phyloP scores from a whole-genome alignment of 2,329 filamentous ascomycete genomes.

The Karstenula rhodostoma region DNA sequence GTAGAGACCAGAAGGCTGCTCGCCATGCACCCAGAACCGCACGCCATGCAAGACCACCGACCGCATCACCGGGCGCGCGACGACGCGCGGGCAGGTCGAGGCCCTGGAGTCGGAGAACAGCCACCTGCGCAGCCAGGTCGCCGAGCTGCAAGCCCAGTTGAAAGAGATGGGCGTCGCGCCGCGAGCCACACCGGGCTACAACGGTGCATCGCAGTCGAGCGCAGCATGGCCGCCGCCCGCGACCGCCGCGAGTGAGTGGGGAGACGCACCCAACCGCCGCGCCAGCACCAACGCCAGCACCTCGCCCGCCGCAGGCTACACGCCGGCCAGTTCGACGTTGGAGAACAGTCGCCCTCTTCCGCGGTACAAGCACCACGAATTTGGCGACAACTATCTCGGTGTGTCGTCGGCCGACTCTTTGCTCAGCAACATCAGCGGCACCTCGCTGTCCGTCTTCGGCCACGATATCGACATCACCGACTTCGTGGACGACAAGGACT shows the following conservation, averaged over 20 bases:
- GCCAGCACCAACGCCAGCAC: slow-evolving; percentile 24
- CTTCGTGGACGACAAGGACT: slow-evolving; percentile 73
- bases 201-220: slow-evolving; percentile 35
- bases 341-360: slow-evolving; percentile 47
- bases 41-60: slow-evolving; percentile 86
- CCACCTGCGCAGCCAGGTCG: slow-evolving; percentile 72
- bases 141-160: slow-evolving; percentile 73
- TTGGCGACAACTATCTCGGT: slow-evolving; percentile 72
- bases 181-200: slow-evolving; percentile 55
- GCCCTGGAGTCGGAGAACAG: slow-evolving; percentile 76
- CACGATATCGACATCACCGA: slow-evolving; percentile 81
- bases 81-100: slow-evolving; percentile 79
- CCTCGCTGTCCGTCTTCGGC: slow-evolving; percentile 78
- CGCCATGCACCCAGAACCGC: slow-evolving; percentile 78
- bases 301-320: slow-evolving; percentile 38
- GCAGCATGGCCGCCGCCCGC: slow-evolving; percentile 30
- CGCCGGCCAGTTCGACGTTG: slow-evolving; percentile 23
- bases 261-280: slow-evolving; percentile 27
- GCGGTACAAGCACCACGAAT: slow-evolving; percentile 56
- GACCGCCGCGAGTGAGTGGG: slow-evolving; percentile 31
- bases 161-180: slow-evolving; percentile 68
- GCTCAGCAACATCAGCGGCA: slow-evolving; percentile 78
- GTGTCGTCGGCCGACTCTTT: slow-evolving; percentile 69
- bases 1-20: slow-evolving; percentile 77
- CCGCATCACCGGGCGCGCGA: slow-evolving; percentile 82